Percentiles rank a stretch among this genome's conserved stretches.
These are phyloP conservation scores for Irineochytrium annulatum DNA, from an alignment of 192 early-diverging fungal species.

Conservation along the genomic window DNA sequence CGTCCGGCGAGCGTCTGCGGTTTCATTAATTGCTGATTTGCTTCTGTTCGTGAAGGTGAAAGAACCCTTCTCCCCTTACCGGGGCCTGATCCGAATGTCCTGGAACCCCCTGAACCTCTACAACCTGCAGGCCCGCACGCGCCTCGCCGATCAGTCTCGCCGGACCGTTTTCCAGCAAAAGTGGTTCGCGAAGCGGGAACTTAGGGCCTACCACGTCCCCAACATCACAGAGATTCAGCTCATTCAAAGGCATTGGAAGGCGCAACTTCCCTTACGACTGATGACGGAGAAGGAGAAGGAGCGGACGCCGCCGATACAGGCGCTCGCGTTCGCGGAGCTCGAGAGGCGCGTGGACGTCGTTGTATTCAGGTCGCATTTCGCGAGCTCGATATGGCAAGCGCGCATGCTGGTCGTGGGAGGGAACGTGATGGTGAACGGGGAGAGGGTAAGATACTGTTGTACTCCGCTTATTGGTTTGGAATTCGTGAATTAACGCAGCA, in stretches of 20 bases:
- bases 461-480: neutral
- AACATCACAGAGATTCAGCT: conserved; percentile 80
- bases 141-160: conserved; percentile 41
- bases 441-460: conserved; percentile 50
- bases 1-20: too few relatives aligned
- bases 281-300: conserved; percentile 34
- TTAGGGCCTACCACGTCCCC: conserved; percentile 89
- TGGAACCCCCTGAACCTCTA: conserved; percentile 94
- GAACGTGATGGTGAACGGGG: conserved; percentile 89
- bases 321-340: conserved; percentile 79
- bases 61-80: conserved; percentile 33
- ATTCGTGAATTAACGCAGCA: neutral
- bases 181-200: conserved; percentile 90
- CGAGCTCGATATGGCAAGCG: conserved; percentile 79
- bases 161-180: conserved; percentile 81
- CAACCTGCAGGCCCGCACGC: conserved; percentile 64
- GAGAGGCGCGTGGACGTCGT: conserved; percentile 92
- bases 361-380: conserved; percentile 90
- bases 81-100: conserved; percentile 83
- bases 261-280: conserved; percentile 32
- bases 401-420: conserved; percentile 76
- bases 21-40: too few relatives aligned
- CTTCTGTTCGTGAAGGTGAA: conserved; percentile 25
- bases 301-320: conserved; percentile 39
- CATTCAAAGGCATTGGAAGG: conserved; percentile 40